Evolutionary conservation across 2,329 filamentous ascomycete genomes (phyloP), one percentile per base, ranked within the genome.

Genomic region (Moelleriella libera): DNA sequence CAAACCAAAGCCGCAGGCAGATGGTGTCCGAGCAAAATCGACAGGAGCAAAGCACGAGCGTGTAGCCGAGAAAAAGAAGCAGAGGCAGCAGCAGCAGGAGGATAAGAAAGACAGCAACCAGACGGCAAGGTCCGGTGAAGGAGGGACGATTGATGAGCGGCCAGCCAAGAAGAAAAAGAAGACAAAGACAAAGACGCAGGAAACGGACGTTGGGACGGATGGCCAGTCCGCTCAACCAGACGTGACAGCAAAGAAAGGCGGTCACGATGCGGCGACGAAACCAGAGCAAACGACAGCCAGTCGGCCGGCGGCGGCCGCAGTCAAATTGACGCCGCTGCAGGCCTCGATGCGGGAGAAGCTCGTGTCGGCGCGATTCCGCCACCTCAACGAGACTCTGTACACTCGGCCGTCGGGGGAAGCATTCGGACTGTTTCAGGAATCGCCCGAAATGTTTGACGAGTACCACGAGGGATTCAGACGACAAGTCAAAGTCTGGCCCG

Each of bases 401-500:
- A 97, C 90, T 5, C 86, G 83, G 6, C 86, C 89, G 1, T 98
- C 92, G 0, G 71, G 73, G 37, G 81, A 92, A 54, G 85, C 92
- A n/a, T 80, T 92, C 55, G 69, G 75, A 45, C 79, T 97, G 29
- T 97, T 98, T 70, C 72, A 78, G 46, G 73, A 84, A 34, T 87
- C 86, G 45, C 92, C 92, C 0, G 87, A 94, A 60, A 89, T 97
- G 75, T 98, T 97, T 68, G 75, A 80, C 55, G 89, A 97, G 67
- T 98, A 98, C 66, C 92, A 98, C 68, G 83, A 88, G 51, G 92
- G 92, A 34, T 98, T 98, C 74, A 84, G 89, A 1, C 85, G 89
- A 47, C 92, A 98, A 68, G 92, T 97, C 50, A 83, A 87, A 59
- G 85, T 89, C 2, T 98, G 92, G 92, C 92, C 92, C 6, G 86